These are phyloP conservation scores for Verticillium albo-atrum DNA, from an alignment of 2,329 filamentous ascomycete genomes.

Conservation along the genomic window DNA sequence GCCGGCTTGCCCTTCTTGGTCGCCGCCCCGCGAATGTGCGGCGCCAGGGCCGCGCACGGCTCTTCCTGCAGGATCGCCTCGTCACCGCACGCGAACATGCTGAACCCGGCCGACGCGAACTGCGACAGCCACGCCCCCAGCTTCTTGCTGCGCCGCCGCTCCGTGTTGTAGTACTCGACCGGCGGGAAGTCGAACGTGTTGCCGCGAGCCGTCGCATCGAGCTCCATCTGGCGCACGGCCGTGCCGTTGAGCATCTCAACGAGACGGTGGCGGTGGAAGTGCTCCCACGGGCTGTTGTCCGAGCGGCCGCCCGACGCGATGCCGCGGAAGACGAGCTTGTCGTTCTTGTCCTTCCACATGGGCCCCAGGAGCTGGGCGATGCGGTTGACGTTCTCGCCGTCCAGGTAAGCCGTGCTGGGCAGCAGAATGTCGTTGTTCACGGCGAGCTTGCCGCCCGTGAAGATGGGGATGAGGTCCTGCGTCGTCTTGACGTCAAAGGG, in stretches of 20 bases:
- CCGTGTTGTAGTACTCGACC: slow-evolving; percentile 35
- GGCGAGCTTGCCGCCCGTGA: slow-evolving; percentile 58
- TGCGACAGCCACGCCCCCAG: slow-evolving; percentile 36
- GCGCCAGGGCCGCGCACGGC: neutral
- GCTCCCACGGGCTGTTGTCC: slow-evolving; percentile 54
- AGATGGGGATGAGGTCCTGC: slow-evolving; percentile 53
- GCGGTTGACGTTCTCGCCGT: slow-evolving; percentile 49
- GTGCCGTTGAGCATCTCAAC: slow-evolving; percentile 63
- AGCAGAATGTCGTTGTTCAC: slow-evolving; percentile 62
- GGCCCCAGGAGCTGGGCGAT: slow-evolving; percentile 42
- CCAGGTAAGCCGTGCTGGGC: slow-evolving; percentile 61
- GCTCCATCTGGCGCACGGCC: slow-evolving; percentile 44
- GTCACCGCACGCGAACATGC: slow-evolving; percentile 30
- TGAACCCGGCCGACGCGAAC: slow-evolving; percentile 40
- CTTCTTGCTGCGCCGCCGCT: slow-evolving; percentile 21
- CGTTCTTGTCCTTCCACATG: slow-evolving; percentile 53
- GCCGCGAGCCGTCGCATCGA: slow-evolving; percentile 25
- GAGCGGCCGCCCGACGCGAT: slow-evolving; percentile 57
- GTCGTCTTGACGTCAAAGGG: slow-evolving; percentile 47
- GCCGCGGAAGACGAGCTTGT: slow-evolving; percentile 59
- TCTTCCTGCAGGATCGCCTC: neutral
- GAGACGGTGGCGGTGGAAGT: slow-evolving; percentile 69
- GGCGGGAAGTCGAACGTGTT: slow-evolving; percentile 46
- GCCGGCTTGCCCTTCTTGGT: slow-evolving; percentile 29
- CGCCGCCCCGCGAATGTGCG: slow-evolving; percentile 10